Evolutionary conservation across 495 filamentous ascomycete species (phyloP), one percentile per base, ranked within the genome.

Genomic region (Aspergillus campestris): DNA sequence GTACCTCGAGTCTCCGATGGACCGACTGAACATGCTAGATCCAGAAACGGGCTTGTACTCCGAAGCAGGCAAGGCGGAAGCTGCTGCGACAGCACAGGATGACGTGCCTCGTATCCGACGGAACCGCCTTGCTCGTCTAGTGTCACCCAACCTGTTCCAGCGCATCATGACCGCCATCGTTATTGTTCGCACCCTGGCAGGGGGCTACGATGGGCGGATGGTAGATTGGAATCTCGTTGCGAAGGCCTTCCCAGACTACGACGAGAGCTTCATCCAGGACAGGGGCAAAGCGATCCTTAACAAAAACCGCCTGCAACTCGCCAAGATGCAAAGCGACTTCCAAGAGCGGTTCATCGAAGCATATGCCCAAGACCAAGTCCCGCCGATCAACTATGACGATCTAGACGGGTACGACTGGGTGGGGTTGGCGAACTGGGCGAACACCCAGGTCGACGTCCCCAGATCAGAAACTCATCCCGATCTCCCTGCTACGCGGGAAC

Each of bases 351-450:
- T 87, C 58, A 64, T 89, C 13, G 71, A 76, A 34, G 94, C 87
- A 0, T 97, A 95, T 55, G 77, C 77, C 40, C 71, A 74, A 3
- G 75, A 76, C 7, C 69, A 83, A 40, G 49, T 97, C 0, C 83
- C 85, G 2, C 55, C 66, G 2, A 73, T 99, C 29, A 72, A 95
- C 60, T 91, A 80, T 48, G 65, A 81, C 32, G 61, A 94, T 49
- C 68, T 88, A 5, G 66, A 79, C 30, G 69, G 64, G 8, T 94
- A 94, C 53, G 82, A 95, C 56, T 94, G 92, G 87, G 69, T 73
- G 28, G 61, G 58, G 32, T 57, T 95, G 8, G 74, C 94, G 27
- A 73, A 83, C 9, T 98, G 92, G 92, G 78, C 79, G 11, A 62
- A 62, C 34, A 59, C 66, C 10, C 71, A 73, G 38, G 48, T 80